These are phyloP conservation scores for Pelagophyceae sp. DNA, from an alignment of 352 stramenopile species.

Conservation along the genomic window DNA sequence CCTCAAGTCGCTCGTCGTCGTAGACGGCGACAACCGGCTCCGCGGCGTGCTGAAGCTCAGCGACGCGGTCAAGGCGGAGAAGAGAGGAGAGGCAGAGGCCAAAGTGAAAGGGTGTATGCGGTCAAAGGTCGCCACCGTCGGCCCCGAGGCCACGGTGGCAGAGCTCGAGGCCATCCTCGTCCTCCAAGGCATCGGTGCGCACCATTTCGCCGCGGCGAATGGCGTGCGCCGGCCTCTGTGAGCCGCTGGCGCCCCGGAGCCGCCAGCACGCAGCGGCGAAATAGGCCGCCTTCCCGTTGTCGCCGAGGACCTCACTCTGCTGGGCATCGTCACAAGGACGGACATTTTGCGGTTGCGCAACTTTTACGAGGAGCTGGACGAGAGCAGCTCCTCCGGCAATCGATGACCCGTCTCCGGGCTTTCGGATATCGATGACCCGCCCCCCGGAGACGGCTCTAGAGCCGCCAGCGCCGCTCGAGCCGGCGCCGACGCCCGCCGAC, in stretches of 20 bases:
- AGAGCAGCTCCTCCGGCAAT: no score
- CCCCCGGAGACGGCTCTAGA: no score
- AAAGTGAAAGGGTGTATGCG: not conserved
- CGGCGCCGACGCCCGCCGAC: no score
- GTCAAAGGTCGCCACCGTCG: not conserved
- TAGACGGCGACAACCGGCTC: not conserved
- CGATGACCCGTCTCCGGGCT: no score
- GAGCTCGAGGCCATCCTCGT: conserved; percentile 13
- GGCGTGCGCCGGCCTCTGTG: no score
- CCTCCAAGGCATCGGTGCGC: not conserved
- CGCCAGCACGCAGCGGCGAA: no score
- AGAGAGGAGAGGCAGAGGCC: not conserved
- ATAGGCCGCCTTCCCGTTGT: conserved; percentile 2
- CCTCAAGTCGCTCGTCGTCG: conserved; percentile 3
- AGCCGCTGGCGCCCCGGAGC: no score
- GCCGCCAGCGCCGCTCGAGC: no score
- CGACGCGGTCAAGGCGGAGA: not conserved
- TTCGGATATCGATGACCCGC: no score
- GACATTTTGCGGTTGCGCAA: conserved; percentile 13
- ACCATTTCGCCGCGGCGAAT: no score
- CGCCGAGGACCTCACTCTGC: not conserved
- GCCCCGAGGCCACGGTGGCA: not conserved
- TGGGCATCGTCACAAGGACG: conserved; percentile 15
- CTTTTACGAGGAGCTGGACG: no score
- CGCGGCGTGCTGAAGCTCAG: not conserved